These are phyloP conservation scores for Alternaria metachromatica DNA, from an alignment of 2,329 filamentous ascomycete species.

Conservation along the genomic window DNA sequence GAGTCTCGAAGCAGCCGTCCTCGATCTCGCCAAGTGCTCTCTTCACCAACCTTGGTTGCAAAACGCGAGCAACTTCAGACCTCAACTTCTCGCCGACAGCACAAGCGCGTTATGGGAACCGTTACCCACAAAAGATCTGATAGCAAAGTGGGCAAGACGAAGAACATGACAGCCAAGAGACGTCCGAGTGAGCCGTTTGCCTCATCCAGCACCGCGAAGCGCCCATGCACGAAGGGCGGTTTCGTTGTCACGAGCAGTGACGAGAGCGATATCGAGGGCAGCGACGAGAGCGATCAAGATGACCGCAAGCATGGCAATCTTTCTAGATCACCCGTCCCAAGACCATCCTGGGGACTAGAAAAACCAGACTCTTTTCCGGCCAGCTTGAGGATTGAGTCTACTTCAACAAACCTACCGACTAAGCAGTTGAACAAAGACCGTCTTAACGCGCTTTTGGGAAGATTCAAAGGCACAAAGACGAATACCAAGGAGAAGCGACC, in stretches of 20 bases:
- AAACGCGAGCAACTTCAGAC: not conserved
- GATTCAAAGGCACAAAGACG: not conserved
- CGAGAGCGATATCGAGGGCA: conserved; percentile 4
- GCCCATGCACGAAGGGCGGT: conserved; percentile 11
- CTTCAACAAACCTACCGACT: not conserved
- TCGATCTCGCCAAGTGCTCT: not conserved
- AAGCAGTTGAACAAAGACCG: conserved; percentile 9
- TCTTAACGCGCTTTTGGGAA: conserved; percentile 6
- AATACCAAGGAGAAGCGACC: not conserved
- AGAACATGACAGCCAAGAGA: not conserved
- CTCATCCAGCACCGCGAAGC: not conserved
- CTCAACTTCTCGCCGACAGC: not conserved
- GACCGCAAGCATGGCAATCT: not conserved
- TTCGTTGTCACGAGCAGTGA: conserved; percentile 16
- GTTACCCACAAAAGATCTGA: not conserved
- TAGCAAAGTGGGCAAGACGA: too few species aligned
- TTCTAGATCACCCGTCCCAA: not conserved
- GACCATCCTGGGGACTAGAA: not conserved
- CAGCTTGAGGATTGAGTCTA: not conserved
- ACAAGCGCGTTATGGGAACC: not conserved
- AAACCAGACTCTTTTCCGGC: not conserved
- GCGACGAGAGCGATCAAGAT: not conserved
- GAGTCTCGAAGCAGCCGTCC: not conserved
- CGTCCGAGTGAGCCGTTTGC: not conserved
- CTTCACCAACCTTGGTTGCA: not conserved